Evolutionary conservation across 257 asterid genomes (phyloP), one percentile per base, ranked within the genome.

Genomic region (Eucommia ulmoides): DNA sequence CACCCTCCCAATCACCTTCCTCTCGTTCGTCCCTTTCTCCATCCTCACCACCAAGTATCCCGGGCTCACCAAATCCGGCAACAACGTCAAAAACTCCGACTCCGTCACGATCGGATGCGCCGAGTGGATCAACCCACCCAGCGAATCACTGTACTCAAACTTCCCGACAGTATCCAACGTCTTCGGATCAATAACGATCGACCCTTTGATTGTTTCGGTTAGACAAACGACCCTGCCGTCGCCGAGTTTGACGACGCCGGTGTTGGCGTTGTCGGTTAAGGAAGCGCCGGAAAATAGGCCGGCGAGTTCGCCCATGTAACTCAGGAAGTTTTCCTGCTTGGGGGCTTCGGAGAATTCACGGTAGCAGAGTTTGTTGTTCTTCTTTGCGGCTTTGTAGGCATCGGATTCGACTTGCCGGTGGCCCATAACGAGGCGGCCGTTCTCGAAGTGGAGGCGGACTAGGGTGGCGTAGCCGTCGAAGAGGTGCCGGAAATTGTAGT

Each of bases 391-490:
- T 16, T 60, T 81, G 60, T 86, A 91, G 0, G 99, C 99, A 0
- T 83, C 88, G 4, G 99, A 83, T 26, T 86, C 93, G 54, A 91
- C 15, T 51, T 91, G 99, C 1, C 95, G 77, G 68, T 91, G 99
- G 7, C 74, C 83, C 99, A 91, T 91, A 3, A 56, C n/a, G 26
- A 86, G 63, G 14, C 75, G 65, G 11, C 95, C 88, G 19, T 71
- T 26, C 8, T 68, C 70, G 45, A 91, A 91, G 55, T 64, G 66
- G 66, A 91, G 95, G 33, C 97, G 74, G 72, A 91, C 97, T 8
- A 91, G 49, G 50, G 99, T 91, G 54, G 97, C 95, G 60, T 91
- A 91, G 66, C 99, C 99, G 58, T 91, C 99, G 58, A 91, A 91
- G 50, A 91, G 80, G 76, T 91, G 99, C 45, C 93, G 94, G 76